Base-by-base conservation (phyloP, 805 yeast genomes). In the Nakazawaea ishiwadae region DNA sequence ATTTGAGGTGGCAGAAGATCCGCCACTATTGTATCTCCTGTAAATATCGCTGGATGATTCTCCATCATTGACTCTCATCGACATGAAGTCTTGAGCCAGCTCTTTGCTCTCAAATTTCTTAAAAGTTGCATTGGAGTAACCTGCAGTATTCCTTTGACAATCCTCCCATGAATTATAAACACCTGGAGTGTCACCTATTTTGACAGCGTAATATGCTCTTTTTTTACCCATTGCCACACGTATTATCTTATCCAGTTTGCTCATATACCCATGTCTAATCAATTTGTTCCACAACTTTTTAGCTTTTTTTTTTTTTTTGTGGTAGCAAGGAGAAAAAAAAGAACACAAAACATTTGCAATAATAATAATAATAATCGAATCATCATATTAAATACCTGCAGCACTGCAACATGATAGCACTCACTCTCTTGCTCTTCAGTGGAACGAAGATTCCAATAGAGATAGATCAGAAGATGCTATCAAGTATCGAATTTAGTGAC, bases 91-190 rank as follows among this genome's bases (percentile, higher is more conserved):
- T 18, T 53, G 44, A 0, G 95, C 95, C 21, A 69, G 84, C 0
- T 49, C 49, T 1, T 20, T 40, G 2, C 74, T 58, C 9, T 53
- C 48, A 53, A 85, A 85, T 49, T 73, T 72, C 57, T 81, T 83
- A 59, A 55, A 81, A 11, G 55, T 51, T 5, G 88, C 83, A 3
- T 78, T 76, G 3, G 71, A 44, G 49, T 56, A 81, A 0, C 90
- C 87, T 5, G 52, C 48, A 0, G 80, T 84, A 34, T 77, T 74
- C 0, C 49, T 48, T 40, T 70, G 63, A 43, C 82, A 77, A 4
- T 69, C 76, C 1, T 56, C 54, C 96, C 96, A 88, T 15, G 58
- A 57, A 6, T 42, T 49, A 58, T 62, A 87, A 1, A 87, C 65
- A 0, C 95, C 96, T 1, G 61, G 52, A 2, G 46, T 42, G 14